Conservation (phyloP, 768 basidiomycete genomes). For the Phanerochaete sordida region DNA sequence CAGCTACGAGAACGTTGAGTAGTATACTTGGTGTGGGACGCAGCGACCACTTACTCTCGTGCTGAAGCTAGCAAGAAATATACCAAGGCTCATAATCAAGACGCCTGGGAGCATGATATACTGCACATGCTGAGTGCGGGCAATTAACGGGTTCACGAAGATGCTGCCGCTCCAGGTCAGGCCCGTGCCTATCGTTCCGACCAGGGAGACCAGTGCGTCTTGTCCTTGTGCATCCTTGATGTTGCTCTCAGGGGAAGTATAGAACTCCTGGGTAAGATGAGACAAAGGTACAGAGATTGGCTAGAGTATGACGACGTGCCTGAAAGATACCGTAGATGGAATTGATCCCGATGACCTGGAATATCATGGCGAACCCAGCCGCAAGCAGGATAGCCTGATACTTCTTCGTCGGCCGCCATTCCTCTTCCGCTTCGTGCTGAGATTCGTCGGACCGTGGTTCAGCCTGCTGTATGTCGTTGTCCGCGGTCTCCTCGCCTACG, state of each 20-base stretch:
- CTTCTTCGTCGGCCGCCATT: constrained; percentile 23
- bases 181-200: constrained; percentile 41
- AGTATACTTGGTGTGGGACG: too few relatives aligned
- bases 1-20: constrained; percentile 22
- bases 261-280: constrained; percentile 33
- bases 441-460: neutral
- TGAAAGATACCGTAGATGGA: constrained; percentile 42
- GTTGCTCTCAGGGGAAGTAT: constrained; percentile 35
- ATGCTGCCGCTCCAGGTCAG: constrained; percentile 46
- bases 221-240: constrained; percentile 33
- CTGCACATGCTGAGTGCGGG: constrained; percentile 29
- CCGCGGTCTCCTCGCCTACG: neutral
- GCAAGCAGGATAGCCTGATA: constrained; percentile 36
- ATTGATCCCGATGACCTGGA: constrained; percentile 43
- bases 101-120: constrained; percentile 35
- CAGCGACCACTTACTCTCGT: constrained; percentile 28
- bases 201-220: constrained; percentile 38
- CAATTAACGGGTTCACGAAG: constrained; percentile 38
- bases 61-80: constrained; percentile 37
- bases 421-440: neutral
- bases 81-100: constrained; percentile 38
- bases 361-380: constrained; percentile 41
- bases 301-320: constrained; percentile 25
- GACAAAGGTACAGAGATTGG: neutral
- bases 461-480: neutral